Evolutionary conservation across 352 stramenopile species (phyloP).

Genomic region (Phytophthora syringae): DNA sequence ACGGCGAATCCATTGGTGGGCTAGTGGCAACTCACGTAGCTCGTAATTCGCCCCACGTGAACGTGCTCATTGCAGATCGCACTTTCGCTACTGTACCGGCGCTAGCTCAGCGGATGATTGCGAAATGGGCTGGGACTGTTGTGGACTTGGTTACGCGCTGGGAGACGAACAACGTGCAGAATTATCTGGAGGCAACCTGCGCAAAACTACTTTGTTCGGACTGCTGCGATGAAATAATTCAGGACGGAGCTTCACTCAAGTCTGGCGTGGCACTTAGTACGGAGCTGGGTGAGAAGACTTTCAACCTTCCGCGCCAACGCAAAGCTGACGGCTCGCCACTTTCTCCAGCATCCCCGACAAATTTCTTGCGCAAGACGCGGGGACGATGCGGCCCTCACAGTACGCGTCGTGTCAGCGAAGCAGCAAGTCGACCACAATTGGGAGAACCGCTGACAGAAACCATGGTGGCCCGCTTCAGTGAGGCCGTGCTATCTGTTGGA

Average conservation of each 20-base stretch:
- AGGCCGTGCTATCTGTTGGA: slow-evolving; percentile 68
- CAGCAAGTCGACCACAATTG: slow-evolving; percentile 51
- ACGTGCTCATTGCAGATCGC: slow-evolving; percentile 77
- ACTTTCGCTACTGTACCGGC: slow-evolving; percentile 84
- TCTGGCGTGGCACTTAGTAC: slow-evolving; percentile 72
- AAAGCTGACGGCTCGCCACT: slow-evolving; percentile 25
- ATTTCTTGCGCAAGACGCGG: slow-evolving; percentile 16
- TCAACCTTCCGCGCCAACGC: slow-evolving; percentile 39
- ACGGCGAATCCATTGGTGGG: slow-evolving; percentile 86
- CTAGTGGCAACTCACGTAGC: slow-evolving; percentile 80
- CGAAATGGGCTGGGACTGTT: slow-evolving; percentile 67
- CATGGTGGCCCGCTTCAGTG: slow-evolving; percentile 67
- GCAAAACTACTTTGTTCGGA: slow-evolving; percentile 87
- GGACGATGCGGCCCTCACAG: slow-evolving; percentile 16
- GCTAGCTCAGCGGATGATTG: slow-evolving; percentile 80
- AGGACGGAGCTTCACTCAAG: slow-evolving; percentile 84
- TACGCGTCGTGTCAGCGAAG: slow-evolving; percentile 58
- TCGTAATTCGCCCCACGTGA: slow-evolving; percentile 60
- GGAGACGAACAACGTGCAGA: slow-evolving; percentile 82
- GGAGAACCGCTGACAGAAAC: slow-evolving; percentile 71
- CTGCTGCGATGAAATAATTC: slow-evolving; percentile 83
- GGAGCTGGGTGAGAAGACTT: slow-evolving; percentile 61
- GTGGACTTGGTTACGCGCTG: slow-evolving; percentile 78
- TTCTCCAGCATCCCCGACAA: slow-evolving; percentile 6
- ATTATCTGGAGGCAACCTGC: slow-evolving; percentile 77